phyloP scores from a whole-genome alignment of 73 alveolate species.

The Blepharisma stoltei region DNA sequence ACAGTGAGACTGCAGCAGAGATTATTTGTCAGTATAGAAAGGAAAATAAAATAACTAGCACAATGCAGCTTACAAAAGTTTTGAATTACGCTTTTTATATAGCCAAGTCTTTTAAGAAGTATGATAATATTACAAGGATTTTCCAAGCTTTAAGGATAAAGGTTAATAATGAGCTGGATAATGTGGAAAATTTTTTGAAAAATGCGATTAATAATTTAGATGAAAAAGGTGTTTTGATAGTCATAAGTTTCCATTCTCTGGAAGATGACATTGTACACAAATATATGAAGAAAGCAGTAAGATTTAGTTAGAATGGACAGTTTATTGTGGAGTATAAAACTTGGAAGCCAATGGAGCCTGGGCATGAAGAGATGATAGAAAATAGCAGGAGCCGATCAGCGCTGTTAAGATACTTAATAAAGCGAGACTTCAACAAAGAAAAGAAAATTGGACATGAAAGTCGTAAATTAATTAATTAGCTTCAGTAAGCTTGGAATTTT shows the following conservation, averaged over 20 bases:
- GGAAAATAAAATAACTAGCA: constrained; percentile 14
- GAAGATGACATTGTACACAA: constrained; percentile 17
- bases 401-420: not conserved
- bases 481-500: not conserved
- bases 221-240: constrained; percentile 12
- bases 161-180: constrained; percentile 23
- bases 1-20: constrained; percentile 11
- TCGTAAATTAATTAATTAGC: too few species aligned
- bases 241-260: constrained; percentile 30
- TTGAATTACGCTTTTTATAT: constrained; percentile 22
- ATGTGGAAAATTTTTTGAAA: constrained; percentile 24
- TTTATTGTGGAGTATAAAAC: constrained; percentile 13
- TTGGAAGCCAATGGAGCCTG: not conserved
- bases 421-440: not conserved
- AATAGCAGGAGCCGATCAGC: constrained; percentile 29
- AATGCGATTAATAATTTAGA: not conserved
- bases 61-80: constrained; percentile 1
- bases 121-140: constrained; percentile 25
- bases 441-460: too few species aligned
- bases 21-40: not conserved
- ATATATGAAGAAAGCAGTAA: constrained; percentile 2
- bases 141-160: constrained; percentile 21
- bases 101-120: constrained; percentile 12
- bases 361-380: constrained; percentile 3
- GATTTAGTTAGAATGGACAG: not conserved